Conservation (phyloP, 129 eudicot genomes). For the Chrysanthemum seticuspe region DNA sequence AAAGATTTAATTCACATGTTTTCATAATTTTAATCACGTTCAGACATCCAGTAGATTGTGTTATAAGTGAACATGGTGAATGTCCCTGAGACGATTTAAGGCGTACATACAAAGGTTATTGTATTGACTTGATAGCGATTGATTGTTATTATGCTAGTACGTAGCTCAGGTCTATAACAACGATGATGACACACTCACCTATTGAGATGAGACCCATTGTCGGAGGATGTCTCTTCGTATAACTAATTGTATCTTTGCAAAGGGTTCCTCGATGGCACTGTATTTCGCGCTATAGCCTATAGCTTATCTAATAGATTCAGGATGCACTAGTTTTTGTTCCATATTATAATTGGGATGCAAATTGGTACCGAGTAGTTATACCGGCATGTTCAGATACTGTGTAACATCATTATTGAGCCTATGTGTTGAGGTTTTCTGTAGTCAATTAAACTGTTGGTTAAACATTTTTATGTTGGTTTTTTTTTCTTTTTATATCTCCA, state of each 20-base stretch:
- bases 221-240: background rate
- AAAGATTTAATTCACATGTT: background rate
- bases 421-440: background rate
- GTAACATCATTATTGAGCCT: background rate
- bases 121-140: background rate
- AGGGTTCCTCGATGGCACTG: background rate
- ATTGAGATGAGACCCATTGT: background rate
- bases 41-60: background rate
- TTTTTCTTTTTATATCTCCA: too few species aligned
- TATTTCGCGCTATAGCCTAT: conserved; percentile 4
- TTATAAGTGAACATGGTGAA: too few species aligned
- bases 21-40: background rate
- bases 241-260: background rate
- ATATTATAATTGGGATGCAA: conserved; percentile 1
- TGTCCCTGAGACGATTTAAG: too few species aligned
- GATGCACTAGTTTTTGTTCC: background rate
- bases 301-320: background rate
- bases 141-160: background rate
- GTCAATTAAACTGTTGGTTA: too few species aligned
- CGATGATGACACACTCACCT: background rate
- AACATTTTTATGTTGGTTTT: too few species aligned
- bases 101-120: background rate
- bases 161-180: background rate
- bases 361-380: background rate
- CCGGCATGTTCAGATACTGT: background rate